phyloP scores from a whole-genome alignment of 176 grass and related monocot species.

The Eleusine indica region DNA sequence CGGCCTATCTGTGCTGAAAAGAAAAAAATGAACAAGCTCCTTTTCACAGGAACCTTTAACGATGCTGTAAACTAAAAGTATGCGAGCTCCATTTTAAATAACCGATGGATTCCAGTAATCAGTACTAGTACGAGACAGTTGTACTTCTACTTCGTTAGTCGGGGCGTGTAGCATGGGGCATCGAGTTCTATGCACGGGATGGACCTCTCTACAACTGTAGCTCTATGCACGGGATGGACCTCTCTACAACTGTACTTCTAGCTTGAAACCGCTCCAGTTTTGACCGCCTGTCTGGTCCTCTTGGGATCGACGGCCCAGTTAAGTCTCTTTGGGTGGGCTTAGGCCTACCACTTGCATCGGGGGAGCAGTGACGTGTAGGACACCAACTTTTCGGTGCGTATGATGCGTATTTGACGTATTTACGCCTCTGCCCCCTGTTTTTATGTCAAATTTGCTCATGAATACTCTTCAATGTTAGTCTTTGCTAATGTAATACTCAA shows the following conservation, averaged over 20 bases:
- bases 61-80: neutral
- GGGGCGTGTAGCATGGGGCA: neutral
- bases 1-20: neutral
- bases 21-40: neutral
- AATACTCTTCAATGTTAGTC: too few species aligned
- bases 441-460: too few species aligned
- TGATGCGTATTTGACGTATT: too few species aligned
- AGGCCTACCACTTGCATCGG: neutral
- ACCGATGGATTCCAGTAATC: neutral
- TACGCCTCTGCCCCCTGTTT: too few species aligned
- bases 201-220: too few species aligned
- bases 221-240: too few species aligned
- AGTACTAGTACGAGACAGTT: too few species aligned
- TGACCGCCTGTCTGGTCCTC: slow-evolving; percentile 26
- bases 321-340: slow-evolving; percentile 34
- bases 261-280: slow-evolving; percentile 8
- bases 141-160: too few species aligned
- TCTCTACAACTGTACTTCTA: neutral
- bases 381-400: neutral
- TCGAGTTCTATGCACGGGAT: neutral
- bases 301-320: slow-evolving; percentile 26
- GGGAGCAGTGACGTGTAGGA: slow-evolving; percentile 9
- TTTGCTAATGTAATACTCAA: too few species aligned
- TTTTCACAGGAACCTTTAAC: too few species aligned
- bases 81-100: too few species aligned